phyloP scores from a whole-genome alignment of 2,329 filamentous ascomycete genomes.

The Nigrospora oryzae region DNA sequence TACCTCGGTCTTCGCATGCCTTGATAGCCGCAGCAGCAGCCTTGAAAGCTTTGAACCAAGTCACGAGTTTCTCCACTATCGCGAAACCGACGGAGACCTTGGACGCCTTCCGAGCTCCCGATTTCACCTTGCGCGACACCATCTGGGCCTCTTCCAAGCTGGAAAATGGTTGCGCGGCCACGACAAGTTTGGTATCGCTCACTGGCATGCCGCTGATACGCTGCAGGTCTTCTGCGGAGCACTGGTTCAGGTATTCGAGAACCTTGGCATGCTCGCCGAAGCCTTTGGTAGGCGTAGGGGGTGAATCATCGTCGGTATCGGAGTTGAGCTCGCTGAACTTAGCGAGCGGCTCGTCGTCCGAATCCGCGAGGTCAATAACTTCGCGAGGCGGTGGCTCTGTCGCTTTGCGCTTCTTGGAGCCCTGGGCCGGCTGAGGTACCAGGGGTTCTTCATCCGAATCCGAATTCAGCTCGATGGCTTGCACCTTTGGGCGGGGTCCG shows the following conservation, averaged over 20 bases:
- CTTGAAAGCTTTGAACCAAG: conserved; percentile 35
- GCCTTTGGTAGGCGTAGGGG: background rate
- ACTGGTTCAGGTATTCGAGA: conserved; percentile 76
- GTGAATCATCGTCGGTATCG: conserved; percentile 1
- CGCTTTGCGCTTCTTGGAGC: conserved; percentile 15
- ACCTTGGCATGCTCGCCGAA: conserved; percentile 39
- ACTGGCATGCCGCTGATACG: conserved; percentile 73
- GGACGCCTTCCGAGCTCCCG: conserved; percentile 21
- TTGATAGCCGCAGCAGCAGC: conserved; percentile 29
- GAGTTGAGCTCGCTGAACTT: background rate
- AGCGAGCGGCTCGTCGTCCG: background rate
- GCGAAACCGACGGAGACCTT: conserved; percentile 17
- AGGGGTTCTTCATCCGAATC: conserved; percentile 8
- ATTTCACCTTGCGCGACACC: conserved; percentile 38
- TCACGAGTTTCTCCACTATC: conserved; percentile 31
- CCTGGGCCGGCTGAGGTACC: background rate
- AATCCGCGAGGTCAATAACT: conserved; percentile 1
- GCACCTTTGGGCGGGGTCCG: background rate
- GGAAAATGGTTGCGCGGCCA: conserved; percentile 67
- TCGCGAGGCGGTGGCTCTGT: background rate
- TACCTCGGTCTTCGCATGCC: conserved; percentile 39
- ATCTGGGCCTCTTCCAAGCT: conserved; percentile 54
- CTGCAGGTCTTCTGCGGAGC: conserved; percentile 64
- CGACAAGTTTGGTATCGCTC: conserved; percentile 58
- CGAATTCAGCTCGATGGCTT: conserved; percentile 8